Percentiles rank a stretch among this genome's conserved stretches.
phyloP scores from a whole-genome alignment of 148 eudicot species.

The Heliamphora exappendiculata region DNA sequence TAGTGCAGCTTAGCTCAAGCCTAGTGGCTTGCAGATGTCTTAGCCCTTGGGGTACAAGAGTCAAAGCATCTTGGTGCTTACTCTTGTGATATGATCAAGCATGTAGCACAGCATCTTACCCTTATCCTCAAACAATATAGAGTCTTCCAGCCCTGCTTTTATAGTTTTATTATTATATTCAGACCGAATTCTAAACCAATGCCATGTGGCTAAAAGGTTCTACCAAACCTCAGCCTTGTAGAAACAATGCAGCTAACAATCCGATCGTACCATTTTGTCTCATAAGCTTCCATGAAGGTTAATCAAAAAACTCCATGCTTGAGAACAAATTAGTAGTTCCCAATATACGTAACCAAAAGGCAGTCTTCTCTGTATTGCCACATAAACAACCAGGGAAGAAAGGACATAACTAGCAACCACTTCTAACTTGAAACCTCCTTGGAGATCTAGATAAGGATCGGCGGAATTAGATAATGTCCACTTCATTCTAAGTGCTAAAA shows the following conservation, averaged over 20 bases:
- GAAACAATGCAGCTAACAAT: background rate
- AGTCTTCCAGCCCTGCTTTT: background rate
- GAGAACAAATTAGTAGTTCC: background rate
- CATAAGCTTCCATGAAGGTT: background rate
- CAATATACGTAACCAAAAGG: background rate
- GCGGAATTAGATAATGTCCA: background rate
- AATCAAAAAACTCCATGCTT: background rate
- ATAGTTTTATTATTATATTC: background rate
- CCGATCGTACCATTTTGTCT: background rate
- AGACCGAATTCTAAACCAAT: background rate
- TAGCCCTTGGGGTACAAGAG: background rate
- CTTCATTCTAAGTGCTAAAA: background rate
- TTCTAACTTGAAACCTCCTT: background rate
- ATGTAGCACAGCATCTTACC: background rate
- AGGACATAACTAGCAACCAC: background rate
- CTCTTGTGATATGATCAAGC: background rate
- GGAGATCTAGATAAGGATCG: background rate
- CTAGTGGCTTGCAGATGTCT: background rate
- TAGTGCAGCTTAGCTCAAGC: background rate
- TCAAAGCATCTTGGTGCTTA: background rate
- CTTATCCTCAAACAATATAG: background rate
- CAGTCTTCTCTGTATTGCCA: background rate
- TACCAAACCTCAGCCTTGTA: background rate
- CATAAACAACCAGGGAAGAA: too few relatives aligned
- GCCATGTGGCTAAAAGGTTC: background rate